Evolutionary conservation across 805 yeast genomes (phyloP).

Genomic region (Priceomyces castillae): DNA sequence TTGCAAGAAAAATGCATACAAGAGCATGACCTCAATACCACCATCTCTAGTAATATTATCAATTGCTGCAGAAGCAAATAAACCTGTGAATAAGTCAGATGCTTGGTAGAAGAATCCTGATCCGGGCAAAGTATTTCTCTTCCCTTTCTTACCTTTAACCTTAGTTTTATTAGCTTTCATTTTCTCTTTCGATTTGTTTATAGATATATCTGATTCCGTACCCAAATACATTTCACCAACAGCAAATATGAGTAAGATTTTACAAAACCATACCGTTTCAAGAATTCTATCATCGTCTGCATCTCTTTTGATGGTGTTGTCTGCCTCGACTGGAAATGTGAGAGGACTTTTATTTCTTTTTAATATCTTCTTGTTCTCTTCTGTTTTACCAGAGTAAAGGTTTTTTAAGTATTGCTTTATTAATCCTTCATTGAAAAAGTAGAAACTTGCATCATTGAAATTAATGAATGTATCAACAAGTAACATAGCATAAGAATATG

Average conservation of each 20-base stretch:
- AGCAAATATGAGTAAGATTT: slow-evolving; percentile 68
- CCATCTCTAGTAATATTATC: slow-evolving; percentile 78
- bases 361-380: slow-evolving; percentile 37
- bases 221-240: slow-evolving; percentile 83
- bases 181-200: slow-evolving; percentile 33
- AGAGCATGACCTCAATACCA: slow-evolving; percentile 69
- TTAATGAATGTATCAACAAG: slow-evolving; percentile 74
- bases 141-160: slow-evolving; percentile 16
- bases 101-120: slow-evolving; percentile 77
- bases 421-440: slow-evolving; percentile 78
- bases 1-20: slow-evolving; percentile 76
- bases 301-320: slow-evolving; percentile 42
- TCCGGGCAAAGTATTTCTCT: slow-evolving; percentile 60
- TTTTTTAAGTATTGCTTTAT: slow-evolving; percentile 65
- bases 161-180: slow-evolving; percentile 11
- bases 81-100: slow-evolving; percentile 71
- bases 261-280: slow-evolving; percentile 81
- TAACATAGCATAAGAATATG: slow-evolving; percentile 71
- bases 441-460: slow-evolving; percentile 81
- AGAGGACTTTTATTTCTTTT: slow-evolving; percentile 29
- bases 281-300: slow-evolving; percentile 55
- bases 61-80: slow-evolving; percentile 76
- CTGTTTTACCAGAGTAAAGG: slow-evolving; percentile 52
- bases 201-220: slow-evolving; percentile 63
- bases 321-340: slow-evolving; percentile 29